Percentiles rank a stretch among this genome's conserved stretches.
phyloP scores from a whole-genome alignment of 768 basidiomycete species.

The Podaxis sp. region DNA sequence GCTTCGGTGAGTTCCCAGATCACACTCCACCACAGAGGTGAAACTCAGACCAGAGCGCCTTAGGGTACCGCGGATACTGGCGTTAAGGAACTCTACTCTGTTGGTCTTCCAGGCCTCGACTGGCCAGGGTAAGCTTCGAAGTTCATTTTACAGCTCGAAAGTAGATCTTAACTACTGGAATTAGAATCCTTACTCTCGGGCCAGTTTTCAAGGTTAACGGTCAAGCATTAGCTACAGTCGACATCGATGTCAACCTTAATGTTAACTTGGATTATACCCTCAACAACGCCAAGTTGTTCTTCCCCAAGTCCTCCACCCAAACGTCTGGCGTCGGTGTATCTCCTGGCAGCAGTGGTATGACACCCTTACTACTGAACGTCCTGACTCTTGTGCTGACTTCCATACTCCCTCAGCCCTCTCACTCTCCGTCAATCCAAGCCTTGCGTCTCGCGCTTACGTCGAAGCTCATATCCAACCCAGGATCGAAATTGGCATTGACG shows the following conservation, averaged over 20 bases:
- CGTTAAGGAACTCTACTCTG: background rate
- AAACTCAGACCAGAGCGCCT: background rate
- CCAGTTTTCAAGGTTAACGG: constrained; percentile 38
- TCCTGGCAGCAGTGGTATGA: constrained; percentile 42
- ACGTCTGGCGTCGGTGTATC: constrained; percentile 26
- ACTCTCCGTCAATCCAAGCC: constrained; percentile 39
- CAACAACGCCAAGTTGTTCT: constrained; percentile 33
- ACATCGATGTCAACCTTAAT: constrained; percentile 30
- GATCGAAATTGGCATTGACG: constrained; percentile 43
- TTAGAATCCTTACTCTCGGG: constrained; percentile 39
- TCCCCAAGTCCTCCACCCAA: constrained; percentile 25
- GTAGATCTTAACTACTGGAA: background rate
- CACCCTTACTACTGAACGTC: background rate
- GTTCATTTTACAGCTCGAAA: background rate
- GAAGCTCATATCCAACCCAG: constrained; percentile 48
- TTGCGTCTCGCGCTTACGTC: constrained; percentile 38
- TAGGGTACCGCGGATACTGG: background rate
- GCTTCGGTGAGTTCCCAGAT: background rate
- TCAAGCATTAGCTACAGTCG: constrained; percentile 27
- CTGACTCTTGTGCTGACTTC: background rate
- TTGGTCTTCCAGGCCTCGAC: constrained; percentile 4
- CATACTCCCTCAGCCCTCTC: constrained; percentile 31
- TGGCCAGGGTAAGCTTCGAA: constrained; percentile 2
- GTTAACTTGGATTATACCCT: constrained; percentile 34
- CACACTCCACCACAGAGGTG: background rate